phyloP scores from a whole-genome alignment of 2,329 filamentous ascomycete genomes.

The Plenodomus tracheiphilus region DNA sequence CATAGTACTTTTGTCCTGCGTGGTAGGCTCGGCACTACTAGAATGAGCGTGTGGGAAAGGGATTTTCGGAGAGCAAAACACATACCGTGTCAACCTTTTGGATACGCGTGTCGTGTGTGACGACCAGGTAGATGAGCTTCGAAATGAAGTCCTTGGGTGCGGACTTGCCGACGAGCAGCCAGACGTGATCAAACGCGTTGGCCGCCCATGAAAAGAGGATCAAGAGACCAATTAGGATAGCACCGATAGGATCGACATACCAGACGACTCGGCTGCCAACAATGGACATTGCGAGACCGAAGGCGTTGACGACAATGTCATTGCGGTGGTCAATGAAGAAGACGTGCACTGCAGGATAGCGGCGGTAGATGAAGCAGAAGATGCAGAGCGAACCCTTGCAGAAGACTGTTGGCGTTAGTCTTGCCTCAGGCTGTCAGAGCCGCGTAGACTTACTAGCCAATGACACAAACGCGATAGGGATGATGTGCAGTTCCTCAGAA shows the following conservation, averaged over 20 bases:
- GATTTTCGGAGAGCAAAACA: slow-evolving; percentile 10
- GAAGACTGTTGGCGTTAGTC: slow-evolving; percentile 46
- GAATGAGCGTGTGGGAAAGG: slow-evolving; percentile 13
- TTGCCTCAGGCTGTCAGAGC: not conserved
- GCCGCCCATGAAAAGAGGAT: slow-evolving; percentile 65
- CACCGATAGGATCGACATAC: slow-evolving; percentile 65
- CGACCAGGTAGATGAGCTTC: slow-evolving; percentile 59
- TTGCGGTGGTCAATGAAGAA: slow-evolving; percentile 64
- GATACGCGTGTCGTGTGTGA: slow-evolving; percentile 59
- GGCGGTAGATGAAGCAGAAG: slow-evolving; percentile 58
- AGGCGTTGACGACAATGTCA: slow-evolving; percentile 59
- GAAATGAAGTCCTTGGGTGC: slow-evolving; percentile 62
- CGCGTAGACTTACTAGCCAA: slow-evolving; percentile 53
- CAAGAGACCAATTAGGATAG: slow-evolving; percentile 62
- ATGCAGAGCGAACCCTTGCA: slow-evolving; percentile 58
- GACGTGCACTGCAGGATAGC: slow-evolving; percentile 59
- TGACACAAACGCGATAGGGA: slow-evolving; percentile 60
- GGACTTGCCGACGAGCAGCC: slow-evolving; percentile 63
- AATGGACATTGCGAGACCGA: slow-evolving; percentile 61
- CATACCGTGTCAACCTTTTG: slow-evolving; percentile 60
- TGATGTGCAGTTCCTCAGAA: slow-evolving; percentile 53
- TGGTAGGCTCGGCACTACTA: slow-evolving; percentile 60
- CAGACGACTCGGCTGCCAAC: slow-evolving; percentile 57
- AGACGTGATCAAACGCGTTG: slow-evolving; percentile 65
- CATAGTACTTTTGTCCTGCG: slow-evolving; percentile 64